Evolutionary conservation across 2,329 filamentous ascomycete genomes (phyloP).

Genomic region (Exophiala sideris): DNA sequence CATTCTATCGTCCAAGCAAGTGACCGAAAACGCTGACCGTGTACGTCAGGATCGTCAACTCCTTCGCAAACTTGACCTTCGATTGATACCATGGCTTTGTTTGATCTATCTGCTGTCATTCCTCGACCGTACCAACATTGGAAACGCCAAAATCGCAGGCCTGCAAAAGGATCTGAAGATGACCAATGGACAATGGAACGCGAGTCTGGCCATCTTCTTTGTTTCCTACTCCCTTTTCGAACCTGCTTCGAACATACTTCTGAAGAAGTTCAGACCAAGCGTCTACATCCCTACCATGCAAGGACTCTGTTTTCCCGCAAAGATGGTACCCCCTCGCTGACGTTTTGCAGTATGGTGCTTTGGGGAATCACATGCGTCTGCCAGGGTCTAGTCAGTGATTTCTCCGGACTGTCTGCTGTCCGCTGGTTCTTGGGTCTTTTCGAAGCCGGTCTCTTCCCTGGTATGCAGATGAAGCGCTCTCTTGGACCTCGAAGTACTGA

Average conservation of each 20-base stretch:
- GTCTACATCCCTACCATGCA: constrained; percentile 63
- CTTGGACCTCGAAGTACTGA: background rate
- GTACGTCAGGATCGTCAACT: constrained; percentile 39
- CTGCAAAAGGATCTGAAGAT: constrained; percentile 31
- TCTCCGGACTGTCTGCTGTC: constrained; percentile 43
- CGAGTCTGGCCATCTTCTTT: constrained; percentile 65
- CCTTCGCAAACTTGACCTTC: constrained; percentile 32
- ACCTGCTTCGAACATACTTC: constrained; percentile 68
- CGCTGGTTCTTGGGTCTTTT: constrained; percentile 51
- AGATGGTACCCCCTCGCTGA: too few species aligned
- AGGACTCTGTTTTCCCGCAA: background rate
- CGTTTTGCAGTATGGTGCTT: constrained; percentile 65
- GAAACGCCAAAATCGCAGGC: constrained; percentile 35
- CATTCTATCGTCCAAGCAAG: too few species aligned
- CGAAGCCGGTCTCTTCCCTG: constrained; percentile 51
- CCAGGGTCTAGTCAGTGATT: constrained; percentile 34
- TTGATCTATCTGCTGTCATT: constrained; percentile 33
- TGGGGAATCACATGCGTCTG: constrained; percentile 33
- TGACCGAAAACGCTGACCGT: too few species aligned
- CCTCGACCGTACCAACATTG: constrained; percentile 36
- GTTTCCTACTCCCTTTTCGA: constrained; percentile 43
- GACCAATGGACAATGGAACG: constrained; percentile 22
- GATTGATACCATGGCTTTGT: constrained; percentile 25
- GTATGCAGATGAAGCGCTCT: constrained; percentile 17
- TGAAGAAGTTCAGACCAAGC: constrained; percentile 69